Evolutionary conservation across 1,139 yeast genomes (phyloP).

Genomic region (Geotrichum reessii): DNA sequence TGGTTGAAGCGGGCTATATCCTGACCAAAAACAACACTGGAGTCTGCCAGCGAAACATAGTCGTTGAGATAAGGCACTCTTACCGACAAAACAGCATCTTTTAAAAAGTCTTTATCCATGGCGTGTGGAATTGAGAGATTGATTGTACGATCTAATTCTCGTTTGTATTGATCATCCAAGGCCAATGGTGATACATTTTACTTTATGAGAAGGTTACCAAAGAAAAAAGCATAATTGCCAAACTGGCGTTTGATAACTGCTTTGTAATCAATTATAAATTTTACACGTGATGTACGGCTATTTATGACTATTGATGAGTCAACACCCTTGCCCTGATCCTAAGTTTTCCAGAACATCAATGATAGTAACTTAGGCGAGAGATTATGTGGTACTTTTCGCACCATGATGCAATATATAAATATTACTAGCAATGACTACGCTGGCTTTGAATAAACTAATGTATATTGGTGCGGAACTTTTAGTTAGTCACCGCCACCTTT

Average conservation of each 20-base stretch:
- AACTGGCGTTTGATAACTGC: neutral
- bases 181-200: neutral
- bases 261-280: neutral
- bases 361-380: too few species aligned
- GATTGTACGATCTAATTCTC: neutral
- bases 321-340: neutral
- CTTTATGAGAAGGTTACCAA: neutral
- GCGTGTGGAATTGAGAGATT: neutral
- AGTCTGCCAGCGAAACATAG: neutral
- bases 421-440: too few species aligned
- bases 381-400: too few species aligned
- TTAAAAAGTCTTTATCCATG: slow-evolving; percentile 15
- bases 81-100: slow-evolving; percentile 10
- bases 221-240: neutral
- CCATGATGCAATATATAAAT: too few species aligned
- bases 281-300: neutral
- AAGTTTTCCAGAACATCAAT: too few species aligned
- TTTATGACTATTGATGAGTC: too few species aligned
- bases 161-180: neutral
- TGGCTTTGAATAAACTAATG: neutral
- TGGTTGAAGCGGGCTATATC: neutral
- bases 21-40: neutral
- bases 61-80: slow-evolving; percentile 13
- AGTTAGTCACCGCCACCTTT: neutral
- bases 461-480: neutral